Evolutionary conservation across 2,329 filamentous ascomycete genomes (phyloP).

Genomic region (Monilinia fructicola): DNA sequence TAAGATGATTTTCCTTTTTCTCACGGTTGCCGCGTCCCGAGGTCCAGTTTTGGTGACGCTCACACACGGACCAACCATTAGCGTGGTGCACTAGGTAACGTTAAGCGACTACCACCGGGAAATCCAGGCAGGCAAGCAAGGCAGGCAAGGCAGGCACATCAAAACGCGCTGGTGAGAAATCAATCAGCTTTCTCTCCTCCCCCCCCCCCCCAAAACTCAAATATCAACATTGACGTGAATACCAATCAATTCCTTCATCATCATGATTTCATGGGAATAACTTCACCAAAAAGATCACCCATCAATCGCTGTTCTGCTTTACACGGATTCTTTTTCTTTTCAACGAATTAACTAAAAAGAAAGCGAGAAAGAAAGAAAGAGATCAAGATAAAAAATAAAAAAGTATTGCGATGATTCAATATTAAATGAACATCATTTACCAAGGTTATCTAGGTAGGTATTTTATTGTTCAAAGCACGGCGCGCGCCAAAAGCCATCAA

Average conservation of each 20-base stretch:
- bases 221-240: slow-evolving; percentile 13
- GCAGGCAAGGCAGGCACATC: neutral
- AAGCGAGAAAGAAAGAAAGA: no score
- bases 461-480: neutral
- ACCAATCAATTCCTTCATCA: slow-evolving; percentile 4
- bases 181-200: neutral
- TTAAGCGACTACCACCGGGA: slow-evolving; percentile 7
- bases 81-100: neutral
- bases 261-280: slow-evolving; percentile 8
- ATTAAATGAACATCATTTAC: neutral
- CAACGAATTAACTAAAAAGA: neutral
- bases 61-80: slow-evolving; percentile 4
- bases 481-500: slow-evolving; percentile 7
- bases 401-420: neutral
- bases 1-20: neutral
- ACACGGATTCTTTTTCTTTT: neutral
- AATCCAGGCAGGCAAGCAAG: slow-evolving; percentile 17
- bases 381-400: neutral
- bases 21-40: neutral
- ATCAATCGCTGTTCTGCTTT: neutral
- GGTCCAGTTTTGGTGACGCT: slow-evolving; percentile 9
- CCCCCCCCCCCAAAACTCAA: neutral
- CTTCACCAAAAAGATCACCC: neutral
- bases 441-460: no score
- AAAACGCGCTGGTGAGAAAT: slow-evolving; percentile 22